Evolutionary conservation across 768 basidiomycete genomes (phyloP).

Genomic region (Russula virescens): DNA sequence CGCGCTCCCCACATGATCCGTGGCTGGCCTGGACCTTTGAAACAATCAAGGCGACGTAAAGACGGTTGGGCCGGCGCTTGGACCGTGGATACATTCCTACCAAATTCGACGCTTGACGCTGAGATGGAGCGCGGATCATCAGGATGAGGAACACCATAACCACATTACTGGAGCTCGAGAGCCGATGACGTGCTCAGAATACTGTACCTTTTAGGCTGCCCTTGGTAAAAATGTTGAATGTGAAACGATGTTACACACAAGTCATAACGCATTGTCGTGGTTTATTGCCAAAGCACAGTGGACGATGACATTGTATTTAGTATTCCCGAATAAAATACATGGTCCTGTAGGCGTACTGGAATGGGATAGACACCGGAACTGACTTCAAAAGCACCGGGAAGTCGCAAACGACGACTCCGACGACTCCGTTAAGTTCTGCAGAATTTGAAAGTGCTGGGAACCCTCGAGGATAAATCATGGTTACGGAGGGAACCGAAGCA

Average conservation of each 20-base stretch:
- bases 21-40: no score
- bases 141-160: background rate
- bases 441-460: no score
- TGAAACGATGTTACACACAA: background rate
- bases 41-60: no score
- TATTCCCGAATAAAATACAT: no score
- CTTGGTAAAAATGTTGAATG: background rate
- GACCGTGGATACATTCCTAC: background rate
- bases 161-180: background rate
- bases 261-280: background rate
- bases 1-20: no score
- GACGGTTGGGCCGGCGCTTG: no score
- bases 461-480: background rate
- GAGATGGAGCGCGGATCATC: background rate
- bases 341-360: no score
- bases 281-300: background rate
- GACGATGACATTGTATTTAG: no score
- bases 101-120: background rate
- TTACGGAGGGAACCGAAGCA: background rate
- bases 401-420: background rate
- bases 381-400: background rate
- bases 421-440: background rate
- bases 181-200: background rate
- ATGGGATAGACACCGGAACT: background rate
- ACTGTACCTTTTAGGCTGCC: background rate